phyloP scores from a whole-genome alignment of 106 monocot species.

The Posidonia australis region DNA sequence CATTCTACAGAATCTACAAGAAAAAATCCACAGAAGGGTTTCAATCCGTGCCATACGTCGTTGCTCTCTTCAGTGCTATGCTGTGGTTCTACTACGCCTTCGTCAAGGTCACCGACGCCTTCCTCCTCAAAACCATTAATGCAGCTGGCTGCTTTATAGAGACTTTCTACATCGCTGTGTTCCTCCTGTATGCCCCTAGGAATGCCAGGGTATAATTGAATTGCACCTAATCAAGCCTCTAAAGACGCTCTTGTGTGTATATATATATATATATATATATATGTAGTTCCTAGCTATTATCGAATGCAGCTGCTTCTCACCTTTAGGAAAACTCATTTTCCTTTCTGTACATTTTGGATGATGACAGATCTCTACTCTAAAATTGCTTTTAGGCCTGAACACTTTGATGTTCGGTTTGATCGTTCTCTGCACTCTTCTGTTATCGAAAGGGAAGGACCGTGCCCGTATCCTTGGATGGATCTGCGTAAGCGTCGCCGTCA shows the following conservation, averaged over 20 bases:
- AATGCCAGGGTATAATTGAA: conserved; percentile 37
- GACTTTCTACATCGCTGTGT: conserved; percentile 48
- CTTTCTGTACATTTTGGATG: too few relatives aligned
- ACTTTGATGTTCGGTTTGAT: conserved; percentile 35
- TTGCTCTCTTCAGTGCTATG: conserved; percentile 62
- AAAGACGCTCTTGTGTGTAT: background rate
- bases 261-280: background rate
- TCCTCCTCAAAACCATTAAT: conserved; percentile 70
- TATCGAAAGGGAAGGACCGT: background rate
- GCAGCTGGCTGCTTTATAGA: conserved; percentile 49
- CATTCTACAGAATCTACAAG: conserved; percentile 45
- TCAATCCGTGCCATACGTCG: conserved; percentile 49
- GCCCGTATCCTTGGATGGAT: conserved; percentile 10
- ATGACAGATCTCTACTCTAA: conserved; percentile 33
- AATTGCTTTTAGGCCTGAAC: conserved; percentile 33
- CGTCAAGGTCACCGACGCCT: conserved; percentile 24
- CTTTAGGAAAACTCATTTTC: too few relatives aligned
- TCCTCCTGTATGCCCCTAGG: conserved; percentile 40
- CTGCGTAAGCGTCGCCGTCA: conserved; percentile 13
- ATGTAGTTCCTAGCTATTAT: too few relatives aligned
- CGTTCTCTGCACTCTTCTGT: conserved; percentile 23
- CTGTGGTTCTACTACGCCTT: conserved; percentile 72
- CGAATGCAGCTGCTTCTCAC: too few relatives aligned
- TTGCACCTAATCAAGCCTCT: too few relatives aligned
- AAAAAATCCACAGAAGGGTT: conserved; percentile 65